Evolutionary conservation across 2,329 filamentous ascomycete genomes (phyloP).

Genomic region (Fusarium musae): DNA sequence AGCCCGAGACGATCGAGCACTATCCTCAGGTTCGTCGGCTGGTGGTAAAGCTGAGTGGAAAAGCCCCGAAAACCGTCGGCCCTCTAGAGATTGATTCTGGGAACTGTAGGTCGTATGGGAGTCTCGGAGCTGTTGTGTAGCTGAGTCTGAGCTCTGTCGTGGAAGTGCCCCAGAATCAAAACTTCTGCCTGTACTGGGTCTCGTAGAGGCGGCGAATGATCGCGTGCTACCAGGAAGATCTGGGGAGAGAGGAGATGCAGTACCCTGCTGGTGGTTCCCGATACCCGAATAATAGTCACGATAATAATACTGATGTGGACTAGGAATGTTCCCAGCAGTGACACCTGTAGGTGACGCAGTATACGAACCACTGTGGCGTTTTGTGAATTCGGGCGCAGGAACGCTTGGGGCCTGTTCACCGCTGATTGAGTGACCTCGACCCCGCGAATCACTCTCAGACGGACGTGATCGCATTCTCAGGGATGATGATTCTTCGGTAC

Average conservation of each 20-base stretch:
- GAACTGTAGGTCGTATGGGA: slow-evolving; percentile 67
- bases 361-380: slow-evolving; percentile 74
- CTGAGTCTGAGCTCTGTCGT: slow-evolving; percentile 64
- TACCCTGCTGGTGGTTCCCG: slow-evolving; percentile 57
- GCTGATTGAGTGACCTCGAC: slow-evolving; percentile 69
- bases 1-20: slow-evolving; percentile 64
- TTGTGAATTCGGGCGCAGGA: slow-evolving; percentile 73
- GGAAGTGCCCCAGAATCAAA: slow-evolving; percentile 64
- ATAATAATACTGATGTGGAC: slow-evolving; percentile 67
- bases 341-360: slow-evolving; percentile 65
- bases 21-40: slow-evolving; percentile 71
- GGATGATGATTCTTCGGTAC: slow-evolving; percentile 60
- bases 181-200: slow-evolving; percentile 70
- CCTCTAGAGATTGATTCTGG: slow-evolving; percentile 56
- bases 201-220: slow-evolving; percentile 58
- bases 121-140: slow-evolving; percentile 59
- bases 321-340: slow-evolving; percentile 51
- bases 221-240: slow-evolving; percentile 63
- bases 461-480: slow-evolving; percentile 62
- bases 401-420: slow-evolving; percentile 71
- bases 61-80: slow-evolving; percentile 75
- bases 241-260: slow-evolving; percentile 66
- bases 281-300: slow-evolving; percentile 54
- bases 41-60: slow-evolving; percentile 91
- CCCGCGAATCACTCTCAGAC: slow-evolving; percentile 61